Percentiles rank a stretch among this genome's conserved stretches.
Evolutionary conservation across 495 filamentous ascomycete genomes (phyloP).

Genomic region (Aspergillus ellipticus): DNA sequence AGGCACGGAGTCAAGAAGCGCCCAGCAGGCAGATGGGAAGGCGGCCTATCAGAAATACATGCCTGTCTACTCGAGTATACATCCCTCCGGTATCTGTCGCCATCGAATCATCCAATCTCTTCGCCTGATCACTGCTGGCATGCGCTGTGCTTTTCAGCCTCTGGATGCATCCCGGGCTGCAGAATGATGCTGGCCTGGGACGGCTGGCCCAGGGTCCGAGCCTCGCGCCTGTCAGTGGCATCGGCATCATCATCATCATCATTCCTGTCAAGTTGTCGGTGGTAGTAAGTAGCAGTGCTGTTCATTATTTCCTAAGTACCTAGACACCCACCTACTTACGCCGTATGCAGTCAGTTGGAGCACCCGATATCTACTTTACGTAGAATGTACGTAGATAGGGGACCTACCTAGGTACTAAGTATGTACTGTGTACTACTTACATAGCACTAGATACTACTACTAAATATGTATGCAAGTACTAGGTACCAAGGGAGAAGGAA

Average conservation of each 20-base stretch:
- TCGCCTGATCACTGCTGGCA: constrained; percentile 1
- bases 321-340: too few relatives aligned
- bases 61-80: background rate
- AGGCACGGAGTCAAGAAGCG: background rate
- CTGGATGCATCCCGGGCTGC: constrained; percentile 14
- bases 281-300: too few relatives aligned
- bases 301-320: too few relatives aligned
- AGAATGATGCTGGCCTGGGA: constrained; percentile 6
- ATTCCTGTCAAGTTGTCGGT: background rate
- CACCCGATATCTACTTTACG: too few relatives aligned
- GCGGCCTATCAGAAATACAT: background rate
- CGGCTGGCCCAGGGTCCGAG: background rate
- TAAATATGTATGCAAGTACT: too few relatives aligned
- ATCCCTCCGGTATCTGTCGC: background rate
- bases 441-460: too few relatives aligned
- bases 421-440: too few relatives aligned
- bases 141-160: constrained; percentile 14
- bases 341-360: too few relatives aligned
- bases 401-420: too few relatives aligned
- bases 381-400: too few relatives aligned
- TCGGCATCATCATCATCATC: too few relatives aligned
- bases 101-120: background rate
- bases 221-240: background rate
- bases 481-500: too few relatives aligned
- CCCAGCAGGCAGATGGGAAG: background rate